Conservation (phyloP, 1,284 basidiomycete genomes). For the Naganishia cerealis region DNA sequence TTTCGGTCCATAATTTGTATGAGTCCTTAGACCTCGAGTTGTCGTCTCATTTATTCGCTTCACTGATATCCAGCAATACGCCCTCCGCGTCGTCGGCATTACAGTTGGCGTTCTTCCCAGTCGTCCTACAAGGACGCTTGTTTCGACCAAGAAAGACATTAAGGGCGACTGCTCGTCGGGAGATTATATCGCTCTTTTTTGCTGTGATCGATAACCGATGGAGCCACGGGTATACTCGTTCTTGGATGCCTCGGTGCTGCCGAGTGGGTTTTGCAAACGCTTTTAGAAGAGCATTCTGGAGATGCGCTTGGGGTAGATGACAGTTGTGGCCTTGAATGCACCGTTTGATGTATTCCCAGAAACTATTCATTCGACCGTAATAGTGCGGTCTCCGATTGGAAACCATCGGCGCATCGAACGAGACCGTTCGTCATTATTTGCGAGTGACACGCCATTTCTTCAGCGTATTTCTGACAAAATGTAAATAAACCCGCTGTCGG, state of each 20-base stretch:
- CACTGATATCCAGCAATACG: neutral
- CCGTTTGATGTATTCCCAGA: neutral
- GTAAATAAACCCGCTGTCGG: neutral
- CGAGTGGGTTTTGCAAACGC: neutral
- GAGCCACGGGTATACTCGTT: neutral
- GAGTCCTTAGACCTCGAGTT: neutral
- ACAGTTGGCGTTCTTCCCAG: neutral
- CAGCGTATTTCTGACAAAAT: neutral
- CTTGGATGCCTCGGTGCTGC: neutral
- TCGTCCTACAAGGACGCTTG: constrained; percentile 1
- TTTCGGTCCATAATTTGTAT: neutral
- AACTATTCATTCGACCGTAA: neutral
- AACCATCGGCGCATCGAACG: constrained; percentile 4
- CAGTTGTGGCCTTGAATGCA: neutral
- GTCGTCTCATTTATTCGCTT: neutral
- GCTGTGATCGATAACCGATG: neutral
- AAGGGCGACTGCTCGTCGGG: neutral
- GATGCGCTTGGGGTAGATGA: neutral
- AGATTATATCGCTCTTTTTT: neutral
- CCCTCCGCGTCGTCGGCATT: neutral
- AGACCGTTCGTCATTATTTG: constrained; percentile 3
- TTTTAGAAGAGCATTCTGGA: neutral
- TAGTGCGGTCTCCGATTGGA: neutral
- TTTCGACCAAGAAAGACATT: constrained; percentile 1
- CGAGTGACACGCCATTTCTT: neutral